These are phyloP conservation scores for Coniosporium tulheliwenetii DNA, from an alignment of 2,329 filamentous ascomycete genomes.

Conservation along the genomic window DNA sequence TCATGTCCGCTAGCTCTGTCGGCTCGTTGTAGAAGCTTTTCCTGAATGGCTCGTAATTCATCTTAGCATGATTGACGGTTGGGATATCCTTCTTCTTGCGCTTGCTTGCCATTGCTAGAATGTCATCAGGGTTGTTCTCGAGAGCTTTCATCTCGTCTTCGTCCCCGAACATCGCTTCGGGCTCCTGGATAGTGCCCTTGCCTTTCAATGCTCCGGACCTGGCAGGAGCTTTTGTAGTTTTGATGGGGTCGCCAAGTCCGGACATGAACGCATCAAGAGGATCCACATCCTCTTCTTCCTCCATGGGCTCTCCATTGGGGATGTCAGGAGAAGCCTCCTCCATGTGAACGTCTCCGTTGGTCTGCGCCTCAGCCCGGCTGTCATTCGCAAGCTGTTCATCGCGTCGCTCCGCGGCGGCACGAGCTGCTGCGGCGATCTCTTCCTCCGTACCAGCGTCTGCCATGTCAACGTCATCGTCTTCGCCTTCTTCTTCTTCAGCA, in stretches of 20 bases:
- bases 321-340: slow-evolving; percentile 34
- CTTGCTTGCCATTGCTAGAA: slow-evolving; percentile 45
- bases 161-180: slow-evolving; percentile 75
- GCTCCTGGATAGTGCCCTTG: slow-evolving; percentile 45
- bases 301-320: slow-evolving; percentile 21
- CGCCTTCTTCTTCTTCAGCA: slow-evolving; percentile 31
- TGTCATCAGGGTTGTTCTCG: slow-evolving; percentile 47
- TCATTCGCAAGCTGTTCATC: slow-evolving; percentile 45
- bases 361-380: slow-evolving; percentile 13
- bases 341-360: slow-evolving; percentile 14
- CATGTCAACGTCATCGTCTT: slow-evolving; percentile 56
- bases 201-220: slow-evolving; percentile 16
- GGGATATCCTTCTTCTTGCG: slow-evolving; percentile 95
- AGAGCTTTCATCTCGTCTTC: slow-evolving; percentile 56
- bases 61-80: slow-evolving; percentile 68
- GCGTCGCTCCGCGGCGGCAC: slow-evolving; percentile 66
- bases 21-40: slow-evolving; percentile 95
- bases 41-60: slow-evolving; percentile 70
- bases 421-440: slow-evolving; percentile 70
- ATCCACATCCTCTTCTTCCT: slow-evolving; percentile 61
- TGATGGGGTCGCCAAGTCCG: slow-evolving; percentile 30
- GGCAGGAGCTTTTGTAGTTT: slow-evolving; percentile 5
- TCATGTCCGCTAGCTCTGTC: slow-evolving; percentile 66
- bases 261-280: slow-evolving; percentile 97
- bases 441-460: slow-evolving; percentile 73